Evolutionary conservation across 148 eudicot species (phyloP), one percentile per base, ranked within the genome.

Genomic region (Drosera capensis): DNA sequence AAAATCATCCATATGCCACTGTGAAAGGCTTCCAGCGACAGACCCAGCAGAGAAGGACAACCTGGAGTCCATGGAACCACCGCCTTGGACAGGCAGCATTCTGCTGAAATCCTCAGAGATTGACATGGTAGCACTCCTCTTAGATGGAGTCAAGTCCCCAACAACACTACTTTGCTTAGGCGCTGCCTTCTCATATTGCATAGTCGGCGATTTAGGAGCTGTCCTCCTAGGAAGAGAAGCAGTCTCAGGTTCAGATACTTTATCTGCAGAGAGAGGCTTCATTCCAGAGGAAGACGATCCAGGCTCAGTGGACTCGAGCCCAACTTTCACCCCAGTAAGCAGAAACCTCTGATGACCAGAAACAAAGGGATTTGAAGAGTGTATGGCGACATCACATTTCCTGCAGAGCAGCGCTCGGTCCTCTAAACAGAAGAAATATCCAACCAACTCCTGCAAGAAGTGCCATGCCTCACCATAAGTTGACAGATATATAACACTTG

Each of bases 371-470:
- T 85, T 90, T 0, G 64, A 80, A 0, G 78, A 63, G 64, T 90
- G 99, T 61, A 90, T 76, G 37, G 99, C 68, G 43, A 90, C 59
- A 57, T 90, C 95, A 57, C 99, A 90, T 41, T 78, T 71, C 48
- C 95, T 63, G 68, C 99, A 90, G 2, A 85, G 74, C 46, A 90
- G 60, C 55, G 99, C 99, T 46, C 99, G 64, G 46, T 85, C 99
- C 74, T 90, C 88, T 42, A 90, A 56, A 60, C 99, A 90, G 55
- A 90, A 90, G 80, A 90, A 80, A 57, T 84, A 90, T 28, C 94
- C 99, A 43, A 70, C 72, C 38, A 72, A 41, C 28, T 90, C 99
- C 99, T 90, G 95, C 62, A 77, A 34, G 13, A 11, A 34, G 31
- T 28, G n/a, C n/a, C n/a, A n/a, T n/a, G n/a, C n/a, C n/a, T n/a